Conservation (phyloP, 371 early-diverging fungal genomes). For the Mortierella sp. region DNA sequence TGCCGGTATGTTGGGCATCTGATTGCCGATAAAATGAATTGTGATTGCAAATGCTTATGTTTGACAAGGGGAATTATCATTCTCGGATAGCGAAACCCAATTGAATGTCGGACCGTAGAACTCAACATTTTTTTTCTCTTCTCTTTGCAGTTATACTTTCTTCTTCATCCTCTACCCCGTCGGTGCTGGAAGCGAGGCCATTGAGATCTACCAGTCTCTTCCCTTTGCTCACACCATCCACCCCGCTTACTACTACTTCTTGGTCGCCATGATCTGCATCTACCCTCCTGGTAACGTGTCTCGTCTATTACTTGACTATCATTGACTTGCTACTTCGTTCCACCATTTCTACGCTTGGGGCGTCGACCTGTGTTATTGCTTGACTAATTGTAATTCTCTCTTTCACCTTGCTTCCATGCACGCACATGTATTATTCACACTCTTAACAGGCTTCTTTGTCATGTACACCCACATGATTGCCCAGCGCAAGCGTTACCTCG, state of each 20-base stretch:
- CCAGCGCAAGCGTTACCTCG: conserved; percentile 86
- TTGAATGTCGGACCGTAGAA: conserved; percentile 37
- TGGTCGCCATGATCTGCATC: conserved; percentile 68
- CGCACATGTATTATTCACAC: conserved; percentile 1
- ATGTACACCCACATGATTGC: conserved; percentile 94
- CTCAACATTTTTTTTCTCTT: conserved; percentile 27
- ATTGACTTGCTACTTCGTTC: not conserved
- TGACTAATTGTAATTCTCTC: not conserved
- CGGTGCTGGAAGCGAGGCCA: conserved; percentile 90
- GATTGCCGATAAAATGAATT: not conserved
- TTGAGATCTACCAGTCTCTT: conserved; percentile 81
- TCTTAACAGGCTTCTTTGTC: conserved; percentile 75
- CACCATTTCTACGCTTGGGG: not conserved
- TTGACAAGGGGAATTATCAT: not conserved
- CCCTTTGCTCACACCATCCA: conserved; percentile 72
- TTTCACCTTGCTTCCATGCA: not conserved
- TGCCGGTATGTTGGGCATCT: conserved; percentile 60
- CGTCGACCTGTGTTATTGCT: not conserved
- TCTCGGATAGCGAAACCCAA: conserved; percentile 24
- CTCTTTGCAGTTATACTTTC: conserved; percentile 79
- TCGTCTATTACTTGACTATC: not conserved
- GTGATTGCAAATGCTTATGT: not conserved
- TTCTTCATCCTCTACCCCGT: conserved; percentile 93
- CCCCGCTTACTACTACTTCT: conserved; percentile 67
- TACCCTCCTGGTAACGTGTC: conserved; percentile 79